phyloP scores from a whole-genome alignment of 345 rosid species.

The Laguncularia racemosa region DNA sequence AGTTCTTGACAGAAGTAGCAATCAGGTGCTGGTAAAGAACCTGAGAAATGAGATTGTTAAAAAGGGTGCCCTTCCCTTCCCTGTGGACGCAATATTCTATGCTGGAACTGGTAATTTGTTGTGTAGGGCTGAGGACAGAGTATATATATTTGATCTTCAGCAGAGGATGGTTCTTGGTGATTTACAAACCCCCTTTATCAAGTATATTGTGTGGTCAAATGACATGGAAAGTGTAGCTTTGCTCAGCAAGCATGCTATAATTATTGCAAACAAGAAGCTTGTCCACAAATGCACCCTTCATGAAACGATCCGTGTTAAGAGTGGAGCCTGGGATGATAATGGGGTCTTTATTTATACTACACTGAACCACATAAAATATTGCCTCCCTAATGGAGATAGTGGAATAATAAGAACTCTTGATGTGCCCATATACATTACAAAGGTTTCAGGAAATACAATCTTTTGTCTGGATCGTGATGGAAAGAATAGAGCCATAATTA shows the following conservation, averaged over 20 bases:
- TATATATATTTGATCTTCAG: slow-evolving; percentile 80
- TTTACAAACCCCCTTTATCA: slow-evolving; percentile 68
- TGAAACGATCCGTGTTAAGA: slow-evolving; percentile 86
- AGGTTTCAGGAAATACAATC: slow-evolving; percentile 57
- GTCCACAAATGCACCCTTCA: slow-evolving; percentile 82
- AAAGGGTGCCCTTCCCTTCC: slow-evolving; percentile 57
- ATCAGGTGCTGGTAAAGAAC: slow-evolving; percentile 75
- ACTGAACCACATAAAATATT: slow-evolving; percentile 78
- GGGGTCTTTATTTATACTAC: slow-evolving; percentile 92
- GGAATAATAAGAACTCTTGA: slow-evolving; percentile 85
- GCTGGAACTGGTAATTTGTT: slow-evolving; percentile 89
- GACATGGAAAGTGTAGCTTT: slow-evolving; percentile 93
- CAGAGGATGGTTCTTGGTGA: slow-evolving; percentile 83
- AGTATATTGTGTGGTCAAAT: slow-evolving; percentile 83
- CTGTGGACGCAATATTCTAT: slow-evolving; percentile 79
- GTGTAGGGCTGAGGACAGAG: slow-evolving; percentile 84
- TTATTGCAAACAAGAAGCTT: slow-evolving; percentile 77
- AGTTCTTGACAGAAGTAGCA: slow-evolving; percentile 81
- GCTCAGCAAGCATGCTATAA: slow-evolving; percentile 90
- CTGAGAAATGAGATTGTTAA: slow-evolving; percentile 81
- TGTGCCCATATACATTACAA: slow-evolving; percentile 75
- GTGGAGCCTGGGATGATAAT: slow-evolving; percentile 97
- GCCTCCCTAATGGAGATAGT: slow-evolving; percentile 91
- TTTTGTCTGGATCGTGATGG: slow-evolving; percentile 90
- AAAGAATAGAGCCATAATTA: slow-evolving; percentile 51